Percentiles rank a stretch among this genome's conserved stretches.
Conservation (phyloP, 805 yeast species). For the Blastobotrys chiropterorum region DNA sequence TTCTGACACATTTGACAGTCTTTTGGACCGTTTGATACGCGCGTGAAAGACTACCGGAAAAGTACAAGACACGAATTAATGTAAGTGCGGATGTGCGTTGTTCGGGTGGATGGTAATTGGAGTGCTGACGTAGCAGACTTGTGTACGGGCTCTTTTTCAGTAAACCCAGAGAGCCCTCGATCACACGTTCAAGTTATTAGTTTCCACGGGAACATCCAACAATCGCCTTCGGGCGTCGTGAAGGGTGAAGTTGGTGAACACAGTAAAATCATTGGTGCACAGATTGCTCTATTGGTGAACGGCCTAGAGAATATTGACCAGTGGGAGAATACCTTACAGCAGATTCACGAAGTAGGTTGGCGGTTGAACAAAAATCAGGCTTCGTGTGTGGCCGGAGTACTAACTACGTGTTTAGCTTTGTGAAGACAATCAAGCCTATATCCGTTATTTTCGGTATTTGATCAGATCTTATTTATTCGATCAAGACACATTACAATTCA, state of each 20-base stretch:
- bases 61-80: not conserved
- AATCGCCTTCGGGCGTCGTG: not conserved
- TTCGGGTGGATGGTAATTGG: too few species aligned
- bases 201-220: not conserved
- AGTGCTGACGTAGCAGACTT: not conserved
- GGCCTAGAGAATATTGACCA: not conserved
- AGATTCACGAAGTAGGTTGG: not conserved
- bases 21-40: too few species aligned
- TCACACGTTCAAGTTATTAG: not conserved
- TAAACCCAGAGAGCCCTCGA: not conserved
- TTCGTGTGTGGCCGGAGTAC: not conserved
- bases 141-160: not conserved
- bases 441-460: not conserved
- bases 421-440: not conserved
- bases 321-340: not conserved
- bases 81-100: too few species aligned
- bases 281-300: not conserved
- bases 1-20: too few species aligned
- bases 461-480: not conserved
- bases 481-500: not conserved
- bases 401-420: not conserved
- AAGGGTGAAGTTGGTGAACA: not conserved
- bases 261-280: not conserved
- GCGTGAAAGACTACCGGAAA: too few species aligned
- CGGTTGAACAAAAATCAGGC: not conserved